Conservation (phyloP, 441 rosid genomes). For the Populus trichocarpa region DNA sequence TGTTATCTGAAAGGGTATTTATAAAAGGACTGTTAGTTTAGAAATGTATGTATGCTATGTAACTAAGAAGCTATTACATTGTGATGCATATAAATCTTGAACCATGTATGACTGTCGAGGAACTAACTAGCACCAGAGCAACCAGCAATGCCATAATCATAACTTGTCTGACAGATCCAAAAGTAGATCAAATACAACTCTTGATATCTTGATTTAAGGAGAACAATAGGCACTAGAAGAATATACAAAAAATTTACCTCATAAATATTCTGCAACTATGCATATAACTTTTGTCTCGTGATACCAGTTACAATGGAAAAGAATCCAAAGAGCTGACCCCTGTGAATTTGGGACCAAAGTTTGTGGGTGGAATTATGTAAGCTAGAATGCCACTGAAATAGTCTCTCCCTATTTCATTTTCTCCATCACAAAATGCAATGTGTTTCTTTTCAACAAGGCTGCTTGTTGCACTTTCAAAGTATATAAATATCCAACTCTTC, state of each 20-base stretch:
- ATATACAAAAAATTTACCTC: background rate
- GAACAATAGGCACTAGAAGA: background rate
- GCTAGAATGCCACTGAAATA: background rate
- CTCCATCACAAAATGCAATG: background rate
- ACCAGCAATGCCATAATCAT: background rate
- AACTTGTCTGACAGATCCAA: background rate
- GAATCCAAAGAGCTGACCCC: too few relatives aligned
- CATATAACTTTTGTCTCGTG: background rate
- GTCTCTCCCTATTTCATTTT: background rate
- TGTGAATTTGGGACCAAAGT: too few relatives aligned
- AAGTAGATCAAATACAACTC: background rate
- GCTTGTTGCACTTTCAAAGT: background rate
- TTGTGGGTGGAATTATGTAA: too few relatives aligned
- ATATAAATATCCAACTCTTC: background rate
- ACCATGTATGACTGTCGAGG: background rate
- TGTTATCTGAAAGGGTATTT: background rate
- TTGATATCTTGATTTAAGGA: background rate
- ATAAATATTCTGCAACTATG: background rate
- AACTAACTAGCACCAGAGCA: background rate
- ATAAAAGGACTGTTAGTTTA: background rate
- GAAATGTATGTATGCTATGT: background rate
- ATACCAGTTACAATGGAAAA: too few relatives aligned
- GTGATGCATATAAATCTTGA: background rate
- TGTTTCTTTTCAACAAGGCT: background rate
- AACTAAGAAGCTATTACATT: background rate